These are phyloP conservation scores for Psidium guajava DNA, from an alignment of 345 rosid genomes.

Conservation along the genomic window DNA sequence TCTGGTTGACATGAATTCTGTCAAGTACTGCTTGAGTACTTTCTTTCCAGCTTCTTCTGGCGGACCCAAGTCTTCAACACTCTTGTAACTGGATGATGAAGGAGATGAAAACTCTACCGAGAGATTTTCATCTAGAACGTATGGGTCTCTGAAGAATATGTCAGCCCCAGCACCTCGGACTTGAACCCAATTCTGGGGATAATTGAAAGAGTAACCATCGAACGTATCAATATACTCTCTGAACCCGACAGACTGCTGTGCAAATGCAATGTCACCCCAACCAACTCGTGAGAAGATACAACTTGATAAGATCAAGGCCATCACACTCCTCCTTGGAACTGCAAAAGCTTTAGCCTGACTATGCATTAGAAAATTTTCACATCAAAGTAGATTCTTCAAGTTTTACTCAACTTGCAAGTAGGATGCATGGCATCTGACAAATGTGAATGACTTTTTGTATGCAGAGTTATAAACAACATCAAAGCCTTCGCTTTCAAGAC, in stretches of 20 bases:
- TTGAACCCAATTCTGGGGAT: conserved; percentile 85
- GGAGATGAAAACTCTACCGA: conserved; percentile 92
- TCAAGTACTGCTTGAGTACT: conserved; percentile 77
- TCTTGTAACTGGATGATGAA: conserved; percentile 71
- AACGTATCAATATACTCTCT: conserved; percentile 80
- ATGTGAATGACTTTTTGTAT: not conserved
- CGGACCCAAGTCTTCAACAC: conserved; percentile 77
- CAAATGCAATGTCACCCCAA: conserved; percentile 16
- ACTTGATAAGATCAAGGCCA: conserved; percentile 51
- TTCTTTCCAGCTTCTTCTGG: conserved; percentile 78
- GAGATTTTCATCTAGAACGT: conserved; percentile 73
- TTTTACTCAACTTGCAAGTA: not conserved
- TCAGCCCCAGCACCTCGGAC: conserved; percentile 93
- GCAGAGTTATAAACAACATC: conserved; percentile 88
- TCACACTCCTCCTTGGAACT: conserved; percentile 64
- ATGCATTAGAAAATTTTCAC: conserved; percentile 10
- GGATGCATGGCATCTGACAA: not conserved
- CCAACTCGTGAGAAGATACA: conserved; percentile 28
- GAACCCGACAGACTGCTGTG: conserved; percentile 38
- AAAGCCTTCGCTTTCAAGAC: conserved; percentile 79
- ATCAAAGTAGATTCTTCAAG: not conserved
- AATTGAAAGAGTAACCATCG: conserved; percentile 84
- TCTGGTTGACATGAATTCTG: conserved; percentile 96
- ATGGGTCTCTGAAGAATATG: conserved; percentile 88
- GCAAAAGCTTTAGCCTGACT: conserved; percentile 70